phyloP scores from a whole-genome alignment of 495 filamentous ascomycete species.

The Hyaloscypha variabilis region DNA sequence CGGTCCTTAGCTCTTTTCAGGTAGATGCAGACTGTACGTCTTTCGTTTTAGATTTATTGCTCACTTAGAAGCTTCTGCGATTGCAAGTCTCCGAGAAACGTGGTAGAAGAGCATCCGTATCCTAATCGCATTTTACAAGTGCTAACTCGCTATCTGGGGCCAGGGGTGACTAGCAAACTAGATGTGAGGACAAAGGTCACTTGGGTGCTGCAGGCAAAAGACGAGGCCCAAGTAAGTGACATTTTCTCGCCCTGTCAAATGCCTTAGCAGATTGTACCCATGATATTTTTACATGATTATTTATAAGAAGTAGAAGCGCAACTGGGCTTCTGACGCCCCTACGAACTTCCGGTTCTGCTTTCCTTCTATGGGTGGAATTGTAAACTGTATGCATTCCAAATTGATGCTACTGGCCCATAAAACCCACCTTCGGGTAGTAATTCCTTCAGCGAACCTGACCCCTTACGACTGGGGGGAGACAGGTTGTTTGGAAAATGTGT shows the following conservation, averaged over 20 bases:
- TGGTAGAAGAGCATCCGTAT: too few species aligned
- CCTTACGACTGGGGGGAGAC: slow-evolving; percentile 80
- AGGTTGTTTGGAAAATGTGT: slow-evolving; percentile 77
- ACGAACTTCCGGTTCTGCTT: slow-evolving; percentile 69
- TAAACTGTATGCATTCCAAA: slow-evolving; percentile 79
- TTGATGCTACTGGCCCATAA: slow-evolving; percentile 79
- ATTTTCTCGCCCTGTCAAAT: neutral
- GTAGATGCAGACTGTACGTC: slow-evolving; percentile 68
- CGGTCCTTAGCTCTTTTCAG: slow-evolving; percentile 83
- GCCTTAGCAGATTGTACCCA: neutral
- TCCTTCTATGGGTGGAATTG: slow-evolving; percentile 67
- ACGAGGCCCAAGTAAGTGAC: slow-evolving; percentile 34
- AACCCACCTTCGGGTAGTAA: slow-evolving; percentile 67
- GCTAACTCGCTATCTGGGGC: too few species aligned
- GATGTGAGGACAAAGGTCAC: slow-evolving; percentile 59
- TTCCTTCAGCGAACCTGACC: slow-evolving; percentile 83
- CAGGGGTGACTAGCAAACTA: slow-evolving; percentile 65
- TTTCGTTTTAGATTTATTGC: neutral
- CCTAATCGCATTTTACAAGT: neutral
- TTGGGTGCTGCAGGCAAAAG: slow-evolving; percentile 70
- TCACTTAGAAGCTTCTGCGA: too few species aligned
- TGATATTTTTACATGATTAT: neutral
- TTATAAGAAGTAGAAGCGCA: slow-evolving; percentile 22
- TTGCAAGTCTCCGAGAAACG: too few species aligned
- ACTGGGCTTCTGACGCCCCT: slow-evolving; percentile 34